Base-by-base conservation (phyloP, 1,284 basidiomycete species). In the Rhodofomes roseus region DNA sequence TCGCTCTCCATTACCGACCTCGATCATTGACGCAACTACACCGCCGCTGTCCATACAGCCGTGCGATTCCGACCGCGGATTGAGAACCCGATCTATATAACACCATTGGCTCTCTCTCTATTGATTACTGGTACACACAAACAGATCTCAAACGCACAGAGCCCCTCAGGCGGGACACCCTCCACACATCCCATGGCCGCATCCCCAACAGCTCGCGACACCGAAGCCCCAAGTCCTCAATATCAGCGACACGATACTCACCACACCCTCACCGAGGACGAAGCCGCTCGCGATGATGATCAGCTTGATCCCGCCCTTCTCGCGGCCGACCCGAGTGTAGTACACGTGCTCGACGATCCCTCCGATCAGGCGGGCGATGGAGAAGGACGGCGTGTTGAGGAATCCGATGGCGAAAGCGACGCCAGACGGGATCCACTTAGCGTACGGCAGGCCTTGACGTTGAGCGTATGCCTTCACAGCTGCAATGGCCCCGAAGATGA, bases 331-430 rank as follows among this genome's bases (percentile, higher is more conserved):
- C 37, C 79, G 77, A 27, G 77, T 81, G 70, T 85, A 79, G 74
- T 88, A 86, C 59, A 83, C 72, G 71, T 89, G 85, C 63, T 95
- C 93, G 64, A 92, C 76, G 64, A 93, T 70, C 1, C 96, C 96
- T 39, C 96, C 96, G 53, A 97, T 81, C 29, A 98, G 79, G 53
- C 96, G 85, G 1, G 96, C 95, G 56, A 98, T 82, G 4, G 93
- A 94, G 77, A 98, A 98, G 7, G 92, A 93, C 4, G 96, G 96
- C 1, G 95, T 95, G 71, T 98, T 98, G 70, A 98, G 81, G 76
- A 98, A 96, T 0, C 95, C 90, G 64, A 92, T 91, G 7, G 90
- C 90, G 66, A 95, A 95, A 0, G 92, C 92, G 29, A 95, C 87
- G 34, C 95, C 95, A 0, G 93, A 95, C 1, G 95, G 95, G 41